These are phyloP conservation scores for Trypanosoma lewisi DNA, from an alignment of 208 protist species.

Conservation along the genomic window DNA sequence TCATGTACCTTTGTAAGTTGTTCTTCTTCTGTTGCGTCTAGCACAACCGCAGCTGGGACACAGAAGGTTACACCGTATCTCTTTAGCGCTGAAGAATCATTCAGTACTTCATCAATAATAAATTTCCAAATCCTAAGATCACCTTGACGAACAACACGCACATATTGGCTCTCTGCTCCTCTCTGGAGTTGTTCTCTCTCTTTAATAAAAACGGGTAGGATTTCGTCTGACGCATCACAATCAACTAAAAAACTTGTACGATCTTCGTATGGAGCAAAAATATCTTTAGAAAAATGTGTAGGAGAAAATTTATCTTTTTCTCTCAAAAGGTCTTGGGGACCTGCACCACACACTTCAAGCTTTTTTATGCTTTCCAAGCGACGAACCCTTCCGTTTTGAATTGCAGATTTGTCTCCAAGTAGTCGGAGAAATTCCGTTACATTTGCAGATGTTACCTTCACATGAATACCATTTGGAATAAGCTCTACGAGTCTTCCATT, in stretches of 20 bases:
- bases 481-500: slow-evolving; percentile 63
- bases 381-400: slow-evolving; percentile 32
- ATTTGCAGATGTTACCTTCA: slow-evolving; percentile 64
- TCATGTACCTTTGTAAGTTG: slow-evolving; percentile 20
- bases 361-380: slow-evolving; percentile 63
- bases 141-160: slow-evolving; percentile 36
- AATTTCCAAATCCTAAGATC: slow-evolving; percentile 42
- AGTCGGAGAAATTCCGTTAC: slow-evolving; percentile 65
- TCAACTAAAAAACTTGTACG: slow-evolving; percentile 69
- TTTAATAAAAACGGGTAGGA: slow-evolving; percentile 54
- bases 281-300: slow-evolving; percentile 69
- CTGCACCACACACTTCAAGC: slow-evolving; percentile 37
- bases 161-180: slow-evolving; percentile 29
- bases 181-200: slow-evolving; percentile 24
- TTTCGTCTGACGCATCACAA: slow-evolving; percentile 61
- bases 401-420: slow-evolving; percentile 35
- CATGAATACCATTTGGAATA: slow-evolving; percentile 68
- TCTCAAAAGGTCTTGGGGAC: slow-evolving; percentile 30
- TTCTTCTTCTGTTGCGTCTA: slow-evolving; percentile 37
- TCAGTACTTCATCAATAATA: slow-evolving; percentile 44
- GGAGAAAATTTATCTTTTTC: slow-evolving; percentile 70
- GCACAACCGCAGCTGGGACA: slow-evolving; percentile 44
- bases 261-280: slow-evolving; percentile 68
- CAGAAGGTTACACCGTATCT: slow-evolving; percentile 73
- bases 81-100: slow-evolving; percentile 35